Percentiles rank a stretch among this genome's conserved stretches.
Conservation (phyloP, 768 basidiomycete species). For the Roridomyces roridus region DNA sequence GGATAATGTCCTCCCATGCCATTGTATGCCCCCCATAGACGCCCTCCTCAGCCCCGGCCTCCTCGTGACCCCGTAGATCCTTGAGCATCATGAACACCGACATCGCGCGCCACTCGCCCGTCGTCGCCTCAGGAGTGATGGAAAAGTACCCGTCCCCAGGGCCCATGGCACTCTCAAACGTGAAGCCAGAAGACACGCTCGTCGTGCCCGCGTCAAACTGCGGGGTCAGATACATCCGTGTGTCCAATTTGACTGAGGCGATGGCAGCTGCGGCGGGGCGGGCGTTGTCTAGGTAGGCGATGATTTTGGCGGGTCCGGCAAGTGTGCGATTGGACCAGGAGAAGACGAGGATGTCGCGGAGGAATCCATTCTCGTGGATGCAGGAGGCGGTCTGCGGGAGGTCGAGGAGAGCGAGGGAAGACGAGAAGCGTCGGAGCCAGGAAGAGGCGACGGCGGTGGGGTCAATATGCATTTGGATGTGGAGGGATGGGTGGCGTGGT, state of each 20-base stretch:
- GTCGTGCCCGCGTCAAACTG: not conserved
- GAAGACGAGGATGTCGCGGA: conserved; percentile 27
- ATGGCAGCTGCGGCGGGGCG: not conserved
- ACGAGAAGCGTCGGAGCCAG: not conserved
- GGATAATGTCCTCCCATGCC: conserved; percentile 21
- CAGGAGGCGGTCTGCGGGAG: not conserved
- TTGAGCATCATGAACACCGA: too few species aligned
- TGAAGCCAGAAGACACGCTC: conserved; percentile 23
- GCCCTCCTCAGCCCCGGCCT: conserved; percentile 13
- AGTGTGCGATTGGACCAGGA: conserved; percentile 24
- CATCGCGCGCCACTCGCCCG: conserved; percentile 21
- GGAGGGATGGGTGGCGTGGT: too few species aligned
- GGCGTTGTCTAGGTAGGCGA: conserved; percentile 8
- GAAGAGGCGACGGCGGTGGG: conserved; percentile 3
- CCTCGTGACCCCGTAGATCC: conserved; percentile 30
- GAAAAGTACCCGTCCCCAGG: conserved; percentile 21
- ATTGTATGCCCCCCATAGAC: conserved; percentile 22
- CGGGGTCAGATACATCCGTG: not conserved
- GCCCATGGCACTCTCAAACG: conserved; percentile 20
- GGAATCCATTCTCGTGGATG: conserved; percentile 2
- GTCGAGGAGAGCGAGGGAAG: not conserved
- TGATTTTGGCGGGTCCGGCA: conserved; percentile 18
- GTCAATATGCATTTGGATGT: too few species aligned
- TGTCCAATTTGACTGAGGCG: not conserved
- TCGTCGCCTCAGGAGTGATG: not conserved